phyloP scores from a whole-genome alignment of 208 protist species.

The Leishmania mexicana region DNA sequence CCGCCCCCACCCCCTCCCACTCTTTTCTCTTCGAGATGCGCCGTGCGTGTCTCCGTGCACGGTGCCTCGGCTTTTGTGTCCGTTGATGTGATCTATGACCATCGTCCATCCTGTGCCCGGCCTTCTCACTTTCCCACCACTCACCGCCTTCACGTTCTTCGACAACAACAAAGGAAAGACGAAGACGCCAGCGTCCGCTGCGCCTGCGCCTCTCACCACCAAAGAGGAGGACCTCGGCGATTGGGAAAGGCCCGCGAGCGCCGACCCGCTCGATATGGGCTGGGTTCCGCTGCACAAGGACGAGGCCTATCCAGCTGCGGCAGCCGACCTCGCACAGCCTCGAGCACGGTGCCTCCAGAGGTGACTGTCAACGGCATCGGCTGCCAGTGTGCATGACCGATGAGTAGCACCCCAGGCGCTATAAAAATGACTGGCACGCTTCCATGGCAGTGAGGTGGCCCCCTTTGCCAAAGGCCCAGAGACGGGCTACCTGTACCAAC shows the following conservation, averaged over 20 bases:
- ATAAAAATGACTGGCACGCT: slow-evolving; percentile 39
- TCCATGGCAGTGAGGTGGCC: slow-evolving; percentile 31
- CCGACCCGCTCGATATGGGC: not conserved
- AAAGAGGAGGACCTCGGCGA: not conserved
- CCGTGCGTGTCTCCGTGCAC: no score
- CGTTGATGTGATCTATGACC: no score
- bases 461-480: slow-evolving; percentile 32
- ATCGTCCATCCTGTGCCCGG: not conserved
- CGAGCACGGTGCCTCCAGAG: slow-evolving; percentile 12
- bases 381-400: slow-evolving; percentile 44
- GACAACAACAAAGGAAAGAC: no score
- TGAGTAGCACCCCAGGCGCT: slow-evolving; percentile 29
- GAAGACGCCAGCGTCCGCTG: no score
- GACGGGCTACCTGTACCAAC: slow-evolving; percentile 41
- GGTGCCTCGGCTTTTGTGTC: no score
- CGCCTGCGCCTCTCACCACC: not conserved
- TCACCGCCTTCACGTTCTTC: not conserved
- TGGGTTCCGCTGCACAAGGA: slow-evolving; percentile 14
- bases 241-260: not conserved
- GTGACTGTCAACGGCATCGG: slow-evolving; percentile 9
- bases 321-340: not conserved
- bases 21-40: no score
- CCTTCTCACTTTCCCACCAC: not conserved
- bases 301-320: not conserved
- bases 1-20: no score